These are phyloP conservation scores for Gremmenia infestans DNA, from an alignment of 2,329 filamentous ascomycete genomes.

Conservation along the genomic window DNA sequence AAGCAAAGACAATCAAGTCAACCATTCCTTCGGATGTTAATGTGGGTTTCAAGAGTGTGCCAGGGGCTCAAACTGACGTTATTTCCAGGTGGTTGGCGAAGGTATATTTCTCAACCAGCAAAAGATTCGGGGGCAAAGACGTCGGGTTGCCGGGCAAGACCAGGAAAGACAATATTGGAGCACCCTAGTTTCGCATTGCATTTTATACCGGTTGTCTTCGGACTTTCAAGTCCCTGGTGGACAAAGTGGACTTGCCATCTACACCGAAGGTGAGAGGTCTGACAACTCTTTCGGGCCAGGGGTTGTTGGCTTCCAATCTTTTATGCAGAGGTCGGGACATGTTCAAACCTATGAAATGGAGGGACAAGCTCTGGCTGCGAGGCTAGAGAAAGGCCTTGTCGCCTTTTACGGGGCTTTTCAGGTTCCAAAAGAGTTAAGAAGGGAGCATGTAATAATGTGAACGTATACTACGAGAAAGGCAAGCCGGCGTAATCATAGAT, in stretches of 20 bases:
- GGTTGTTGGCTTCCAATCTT: constrained; percentile 2
- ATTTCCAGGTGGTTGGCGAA: background rate
- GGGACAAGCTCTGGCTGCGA: background rate
- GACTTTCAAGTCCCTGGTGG: constrained; percentile 1
- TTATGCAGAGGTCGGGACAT: constrained; percentile 2
- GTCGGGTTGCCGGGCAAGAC: background rate
- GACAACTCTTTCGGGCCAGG: background rate
- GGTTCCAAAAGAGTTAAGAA: constrained; percentile 1
- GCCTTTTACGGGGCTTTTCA: constrained; percentile 7
- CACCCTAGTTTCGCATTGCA: background rate
- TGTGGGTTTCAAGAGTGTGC: background rate
- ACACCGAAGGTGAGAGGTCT: background rate
- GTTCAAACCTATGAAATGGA: constrained; percentile 6
- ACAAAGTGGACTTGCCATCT: constrained; percentile 3
- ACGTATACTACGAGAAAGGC: background rate
- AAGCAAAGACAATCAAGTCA: background rate
- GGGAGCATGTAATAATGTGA: constrained; percentile 5
- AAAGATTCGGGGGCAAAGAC: background rate
- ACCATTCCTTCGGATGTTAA: background rate
- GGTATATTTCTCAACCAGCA: constrained; percentile 2
- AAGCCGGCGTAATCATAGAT: too few species aligned
- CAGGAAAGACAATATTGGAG: constrained; percentile 2
- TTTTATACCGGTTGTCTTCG: constrained; percentile 2
- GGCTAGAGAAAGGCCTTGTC: constrained; percentile 2
- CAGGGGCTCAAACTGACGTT: background rate